Base-by-base conservation (phyloP, 495 filamentous ascomycete species). In the Podospora anserina region DNA sequence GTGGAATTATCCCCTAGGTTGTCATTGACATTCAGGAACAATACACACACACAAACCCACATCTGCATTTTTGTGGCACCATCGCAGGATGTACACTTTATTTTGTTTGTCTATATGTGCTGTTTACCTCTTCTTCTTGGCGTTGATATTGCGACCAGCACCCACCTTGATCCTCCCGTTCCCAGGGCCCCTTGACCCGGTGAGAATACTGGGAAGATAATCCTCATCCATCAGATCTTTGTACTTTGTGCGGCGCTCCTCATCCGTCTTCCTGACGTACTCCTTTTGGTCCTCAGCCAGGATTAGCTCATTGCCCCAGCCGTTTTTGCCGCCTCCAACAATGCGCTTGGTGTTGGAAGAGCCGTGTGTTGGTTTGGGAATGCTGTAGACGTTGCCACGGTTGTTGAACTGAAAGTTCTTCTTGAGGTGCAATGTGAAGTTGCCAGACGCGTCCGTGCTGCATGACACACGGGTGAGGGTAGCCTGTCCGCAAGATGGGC, bases 221-320 rank as follows among this genome's bases (percentile, higher is more conserved):
- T 98, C 95, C 71, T 93, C 89, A 76, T 97, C 94, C 94, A 99
- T 93, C 66, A 97, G 78, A 82, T 97, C 92, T 68, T 84, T 88
- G 75, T 91, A 88, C 75, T 89, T 88, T 65, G 83, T 81, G 74
- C 89, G 88, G 68, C 83, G 84, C 76, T 89, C 83, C 72, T 88
- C 84, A 15, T 82, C 84, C 7, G 85, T 78, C 68, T 90, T 89
- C 68, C 86, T 81, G 54, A 83, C 74, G 77, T 92, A 98, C 81
- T 99, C 96, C 80, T 97, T 96, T 82, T 99, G 95, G 77, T 99
- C 95, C 80, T 97, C 94, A 1, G 94, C 86, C 2, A 99, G 82
- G 61, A 99, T 92, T 69, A 98, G 81, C 16, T 81, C 77, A 19
- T 84, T 85, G 0, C 93, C 93, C 93, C 93, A 97, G 6, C 91